Evolutionary conservation across 2,329 filamentous ascomycete genomes (phyloP), one percentile per base, ranked within the genome.

Genomic region (Trichoderma polysporum): DNA sequence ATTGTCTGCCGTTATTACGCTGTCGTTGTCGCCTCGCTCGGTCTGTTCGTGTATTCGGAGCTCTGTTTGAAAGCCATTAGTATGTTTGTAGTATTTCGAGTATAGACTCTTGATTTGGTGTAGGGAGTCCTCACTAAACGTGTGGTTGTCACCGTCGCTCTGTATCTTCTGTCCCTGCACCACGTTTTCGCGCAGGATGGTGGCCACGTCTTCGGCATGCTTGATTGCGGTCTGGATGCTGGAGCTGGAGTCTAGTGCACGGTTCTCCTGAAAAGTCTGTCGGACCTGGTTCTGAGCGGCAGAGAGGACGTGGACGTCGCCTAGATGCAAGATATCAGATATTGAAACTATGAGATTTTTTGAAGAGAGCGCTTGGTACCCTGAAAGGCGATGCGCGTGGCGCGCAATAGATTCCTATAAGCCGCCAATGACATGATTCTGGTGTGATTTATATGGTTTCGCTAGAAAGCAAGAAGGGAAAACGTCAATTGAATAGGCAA

Each of bases 1-100:
- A 1, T 69, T 77, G 68, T 80, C 83, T 2, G 85, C 84, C 60
- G 88, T 82, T 79, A 94, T 96, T 74, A 97, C 88, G 37, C 90
- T 92, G 73, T 97, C 93, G 76, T 99, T 99, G 79, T 98, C 91
- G 63, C 95, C 93, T 71, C 92, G 85, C 79, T 99, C 94, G 33
- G 91, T 99, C 71, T 97, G 83, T 69, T 97, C 86, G 77, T 98
- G 95, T 79, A 99, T 97, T 60, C 90, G 86, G 66, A 98, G 81
- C 76, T 91, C 93, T 97, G 72, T 25, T 12, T 2, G 10, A 22
- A 8, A 6, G 2, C 2, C 9, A 41, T 53, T 33, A 59, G 56
- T 41, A 45, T 37, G 3, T 3, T 6, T 17, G n/a, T 7, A 27
- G 13, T 13, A 8, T 8, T 22, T 19, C 53, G 15, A 5, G 12